phyloP scores from a whole-genome alignment of 1,284 basidiomycete genomes.

The Sporisorium iseilematis-ciliati region DNA sequence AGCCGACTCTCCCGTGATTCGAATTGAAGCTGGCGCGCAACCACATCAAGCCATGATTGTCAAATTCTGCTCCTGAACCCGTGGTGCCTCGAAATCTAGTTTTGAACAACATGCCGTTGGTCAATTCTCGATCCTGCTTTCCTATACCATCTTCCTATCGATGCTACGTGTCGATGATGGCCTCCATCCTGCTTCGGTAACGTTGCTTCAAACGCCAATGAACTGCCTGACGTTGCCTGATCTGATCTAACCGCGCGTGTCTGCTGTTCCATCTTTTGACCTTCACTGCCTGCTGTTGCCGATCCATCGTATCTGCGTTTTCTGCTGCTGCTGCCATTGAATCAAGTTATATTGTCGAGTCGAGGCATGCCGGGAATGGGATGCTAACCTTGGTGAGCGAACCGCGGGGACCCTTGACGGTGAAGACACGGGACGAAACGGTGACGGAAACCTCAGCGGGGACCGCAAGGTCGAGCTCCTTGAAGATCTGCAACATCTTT shows the following conservation, averaged over 20 bases:
- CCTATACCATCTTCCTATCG: no score
- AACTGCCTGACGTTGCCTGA: no score
- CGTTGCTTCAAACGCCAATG: no score
- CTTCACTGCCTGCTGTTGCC: background rate
- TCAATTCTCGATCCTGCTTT: no score
- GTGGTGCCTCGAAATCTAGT: no score
- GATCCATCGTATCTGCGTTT: background rate
- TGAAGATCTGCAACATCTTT: constrained; percentile 69
- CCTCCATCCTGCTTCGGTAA: no score
- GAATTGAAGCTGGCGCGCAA: no score
- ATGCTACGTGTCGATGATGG: no score
- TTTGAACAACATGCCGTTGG: no score
- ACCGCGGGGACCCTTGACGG: constrained; percentile 69
- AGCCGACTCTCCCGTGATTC: no score
- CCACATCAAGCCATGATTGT: no score
- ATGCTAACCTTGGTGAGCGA: constrained; percentile 68
- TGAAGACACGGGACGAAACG: constrained; percentile 65
- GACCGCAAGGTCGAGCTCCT: constrained; percentile 69
- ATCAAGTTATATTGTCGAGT: constrained; percentile 2
- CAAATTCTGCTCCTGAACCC: no score
- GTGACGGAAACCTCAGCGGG: constrained; percentile 62
- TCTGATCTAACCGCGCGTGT: background rate
- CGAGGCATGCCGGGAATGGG: background rate
- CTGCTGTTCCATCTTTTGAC: background rate
- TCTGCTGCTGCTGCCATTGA: constrained; percentile 13